Evolutionary conservation across 768 basidiomycete species (phyloP), one percentile per base, ranked within the genome.

Genomic region (Russula foetens): DNA sequence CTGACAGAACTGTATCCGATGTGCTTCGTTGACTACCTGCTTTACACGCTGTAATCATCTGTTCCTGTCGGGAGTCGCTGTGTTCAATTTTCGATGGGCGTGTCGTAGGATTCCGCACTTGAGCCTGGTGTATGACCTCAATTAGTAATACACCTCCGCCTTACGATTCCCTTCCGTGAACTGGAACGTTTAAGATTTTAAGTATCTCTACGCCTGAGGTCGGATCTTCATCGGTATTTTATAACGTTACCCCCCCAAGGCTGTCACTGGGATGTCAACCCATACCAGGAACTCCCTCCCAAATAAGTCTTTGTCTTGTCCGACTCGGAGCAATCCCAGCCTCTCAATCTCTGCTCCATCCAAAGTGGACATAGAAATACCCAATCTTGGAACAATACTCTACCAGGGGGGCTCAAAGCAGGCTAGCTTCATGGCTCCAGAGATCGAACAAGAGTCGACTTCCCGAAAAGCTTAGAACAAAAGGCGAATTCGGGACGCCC

Each of bases 111-210:
- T 35, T 11, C 35, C 35, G 6, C 17, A 24, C 35, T 17, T 28
- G 35, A 29, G n/a, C n/a, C n/a, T n/a, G 39, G 26, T 29, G 7
- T n/a, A 17, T 53, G 69, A 49, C 48, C 66, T 69, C 26, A 63
- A 69, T 56, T 71, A 56, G 56, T 61, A 67, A 60, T 68, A 69
- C 58, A 66, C 62, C n/a, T 66, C 62, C 43, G 53, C 80, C 81
- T 35, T 65, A 60, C 46, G 64, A 80, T 82, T 35, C 82, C 82
- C 3, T 67, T 84, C 14, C 75, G 78, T 9, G 17, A 79, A 26
- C 21, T 77, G 81, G 53, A 68, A 76, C 26, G 84, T 81, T 2
- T 75, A 48, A 76, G 12, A 68, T 78, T 28, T 67, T 83, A 19
- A 39, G 26, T 45, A 19, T 23, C 29, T 33, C 24, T 48, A 43